Base-by-base conservation (phyloP, 2,329 filamentous ascomycete species). In the Pseudovirgaria hyperparasitica region DNA sequence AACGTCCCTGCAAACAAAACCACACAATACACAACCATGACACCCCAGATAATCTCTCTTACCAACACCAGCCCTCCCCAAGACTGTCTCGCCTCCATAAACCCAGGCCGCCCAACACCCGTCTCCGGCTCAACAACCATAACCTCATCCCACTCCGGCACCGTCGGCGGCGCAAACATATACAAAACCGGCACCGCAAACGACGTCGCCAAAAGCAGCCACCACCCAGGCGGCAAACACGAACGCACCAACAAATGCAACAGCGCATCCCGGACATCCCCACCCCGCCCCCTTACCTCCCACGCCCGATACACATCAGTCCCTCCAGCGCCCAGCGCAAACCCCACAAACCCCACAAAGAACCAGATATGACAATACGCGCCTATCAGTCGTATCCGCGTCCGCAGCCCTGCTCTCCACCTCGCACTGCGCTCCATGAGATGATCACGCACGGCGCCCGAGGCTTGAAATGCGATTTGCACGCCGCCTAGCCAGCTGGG, bases 141-240 rank as follows among this genome's bases (percentile, higher is more conserved):
- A 9, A 76, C 49, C 5, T 70, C 59, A 42, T 73, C 65, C 10
- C 72, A 61, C 17, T 71, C 64, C 0, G 70, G 67, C 53, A 72
- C 63, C 3, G 42, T 50, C 0, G 72, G 72, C 1, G 72, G 72
- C 36, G 66, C 65, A 28, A 76, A 65, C 14, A 70, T 67, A 41
- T 77, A 77, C 2, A 58, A 56, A 23, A 77, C 58, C 0, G 72
- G 72, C 3, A 35, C 26, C 23, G 27, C 27, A 16, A 35, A 37
- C 8, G 36, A 31, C 12, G 19, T 20, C n/a, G 27, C 12, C 9
- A 32, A 20, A 16, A 38, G 12, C 20, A 37, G 18, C 36, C 36
- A 38, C 13, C 22, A n/a, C 16, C 30, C 17, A 6, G 34, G 34
- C 16, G 36, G 36, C 28, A 29, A 32, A 20, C 32, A 31, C 5